Base-by-base conservation (phyloP, 768 basidiomycete species). In the Auriscalpium microsporum region DNA sequence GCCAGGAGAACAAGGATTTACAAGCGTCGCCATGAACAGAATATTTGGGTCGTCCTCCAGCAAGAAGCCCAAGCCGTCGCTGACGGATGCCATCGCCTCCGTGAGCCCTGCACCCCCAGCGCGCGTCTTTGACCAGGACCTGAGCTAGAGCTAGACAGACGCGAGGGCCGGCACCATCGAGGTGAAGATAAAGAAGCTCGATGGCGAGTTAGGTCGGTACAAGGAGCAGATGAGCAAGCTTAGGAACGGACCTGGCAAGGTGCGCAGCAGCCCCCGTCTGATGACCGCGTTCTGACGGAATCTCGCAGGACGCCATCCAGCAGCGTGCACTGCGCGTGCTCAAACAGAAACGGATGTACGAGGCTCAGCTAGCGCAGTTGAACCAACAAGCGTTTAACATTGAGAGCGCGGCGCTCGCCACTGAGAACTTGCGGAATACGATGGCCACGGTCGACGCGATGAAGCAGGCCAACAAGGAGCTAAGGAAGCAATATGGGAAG, bases 381-480 rank as follows among this genome's bases (percentile, higher is more conserved):
- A 76, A 87, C 33, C 96, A 98, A 68, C 96, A 98, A 69, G 86
- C 90, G 21, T 98, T 92, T 76, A 98, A 99, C 72, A 98, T 98
- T 90, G 94, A 99, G 73, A 93, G 90, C 53, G 88, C 94, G 11
- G 82, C 89, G 13, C 83, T 98, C 64, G 86, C 91, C 9, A 98
- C 95, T n/a, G 96, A 98, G 73, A 98, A 98, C 70, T 71, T 98
- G 64, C 84, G 92, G 60, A 98, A 97, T 68, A 98, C 96, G 64
- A 98, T 99, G 95, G 95, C 92, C 11, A 97, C 96, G 0, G 83
- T 98, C 33, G 92, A 96, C 61, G 96, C 94, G 6, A 97, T 99
- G 94, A 83, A 92, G 67, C 66, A 78, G 16, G 94, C 96, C 16
- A 98, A 97, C 73, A 97, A 94, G 74, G 94, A 97, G 70, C 80